Conservation (phyloP, 352 stramenopile species). For the Globisporangium nodosum region DNA sequence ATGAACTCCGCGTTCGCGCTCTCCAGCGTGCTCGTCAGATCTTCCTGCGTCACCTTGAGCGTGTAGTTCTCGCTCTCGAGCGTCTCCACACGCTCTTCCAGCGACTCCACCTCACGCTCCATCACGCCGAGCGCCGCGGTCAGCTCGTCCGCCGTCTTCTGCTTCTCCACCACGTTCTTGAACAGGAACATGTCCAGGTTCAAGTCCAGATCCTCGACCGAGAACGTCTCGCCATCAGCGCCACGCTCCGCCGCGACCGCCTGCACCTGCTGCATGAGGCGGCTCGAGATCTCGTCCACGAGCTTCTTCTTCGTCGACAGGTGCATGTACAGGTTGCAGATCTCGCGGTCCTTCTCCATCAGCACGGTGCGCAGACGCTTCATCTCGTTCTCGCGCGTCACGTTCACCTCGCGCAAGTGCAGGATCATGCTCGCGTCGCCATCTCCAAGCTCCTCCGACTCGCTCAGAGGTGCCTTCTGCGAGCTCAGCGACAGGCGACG, state of each 20-base stretch:
- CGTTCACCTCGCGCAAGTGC: constrained; percentile 22
- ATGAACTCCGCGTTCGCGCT: constrained; percentile 46
- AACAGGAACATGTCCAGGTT: constrained; percentile 76
- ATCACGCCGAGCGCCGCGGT: constrained; percentile 53
- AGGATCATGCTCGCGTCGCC: constrained; percentile 15
- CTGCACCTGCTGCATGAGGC: constrained; percentile 52
- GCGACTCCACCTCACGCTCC: constrained; percentile 57
- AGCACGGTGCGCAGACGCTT: constrained; percentile 38
- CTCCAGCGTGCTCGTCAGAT: constrained; percentile 38
- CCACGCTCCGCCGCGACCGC: constrained; percentile 10
- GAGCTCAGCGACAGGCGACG: constrained; percentile 4
- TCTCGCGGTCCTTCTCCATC: constrained; percentile 77
- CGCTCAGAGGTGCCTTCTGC: not conserved
- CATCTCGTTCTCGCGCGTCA: constrained; percentile 38
- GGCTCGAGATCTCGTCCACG: constrained; percentile 63
- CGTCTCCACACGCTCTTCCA: constrained; percentile 45
- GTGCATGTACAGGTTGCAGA: constrained; percentile 74
- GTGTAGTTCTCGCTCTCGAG: constrained; percentile 52
- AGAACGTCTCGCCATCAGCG: constrained; percentile 7
- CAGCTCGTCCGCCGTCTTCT: constrained; percentile 60
- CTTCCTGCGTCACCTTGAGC: constrained; percentile 50
- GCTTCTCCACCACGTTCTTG: constrained; percentile 62
- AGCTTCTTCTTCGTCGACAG: constrained; percentile 79
- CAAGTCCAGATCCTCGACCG: constrained; percentile 29
- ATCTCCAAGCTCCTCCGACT: not conserved